A percentile compares a stretch with the other conserved stretches of the same genome.
Conservation (phyloP, 257 asterid species). For the Lantana camara region DNA sequence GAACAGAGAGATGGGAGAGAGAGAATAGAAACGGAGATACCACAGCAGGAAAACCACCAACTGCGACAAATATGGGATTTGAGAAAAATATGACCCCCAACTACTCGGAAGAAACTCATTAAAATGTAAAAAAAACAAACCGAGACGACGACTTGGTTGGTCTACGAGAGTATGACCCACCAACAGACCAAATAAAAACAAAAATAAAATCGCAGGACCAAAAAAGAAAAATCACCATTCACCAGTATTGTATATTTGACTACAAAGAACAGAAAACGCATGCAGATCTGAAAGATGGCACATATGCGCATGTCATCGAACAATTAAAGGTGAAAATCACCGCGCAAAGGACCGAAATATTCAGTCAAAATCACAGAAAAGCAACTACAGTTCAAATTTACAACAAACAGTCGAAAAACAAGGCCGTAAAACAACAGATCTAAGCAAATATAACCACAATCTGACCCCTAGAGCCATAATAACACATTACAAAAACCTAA, state of each 20-base stretch:
- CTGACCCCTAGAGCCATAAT: not conserved
- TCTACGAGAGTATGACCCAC: not conserved
- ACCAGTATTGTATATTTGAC: too few relatives aligned
- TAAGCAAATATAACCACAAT: not conserved
- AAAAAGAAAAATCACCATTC: too few relatives aligned
- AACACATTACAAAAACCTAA: not conserved
- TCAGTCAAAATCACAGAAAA: not conserved
- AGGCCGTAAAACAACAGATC: slow-evolving; percentile 21
- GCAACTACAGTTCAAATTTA: not conserved
- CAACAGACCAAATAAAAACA: too few relatives aligned
- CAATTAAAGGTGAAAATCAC: not conserved
- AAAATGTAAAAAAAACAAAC: not conserved
- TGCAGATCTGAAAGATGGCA: too few relatives aligned
- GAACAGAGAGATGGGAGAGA: not conserved
- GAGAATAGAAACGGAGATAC: not conserved
- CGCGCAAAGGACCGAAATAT: not conserved
- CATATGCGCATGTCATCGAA: not conserved
- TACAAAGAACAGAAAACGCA: too few relatives aligned
- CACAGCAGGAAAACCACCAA: not conserved
- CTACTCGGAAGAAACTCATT: not conserved
- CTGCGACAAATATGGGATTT: not conserved
- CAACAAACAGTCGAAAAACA: not conserved
- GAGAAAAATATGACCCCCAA: not conserved
- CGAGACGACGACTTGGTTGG: not conserved
- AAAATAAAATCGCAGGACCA: too few relatives aligned